Percentiles rank a stretch among this genome's conserved stretches.
Evolutionary conservation across 2,329 filamentous ascomycete genomes (phyloP).

Genomic region (Cytospora piceicola): DNA sequence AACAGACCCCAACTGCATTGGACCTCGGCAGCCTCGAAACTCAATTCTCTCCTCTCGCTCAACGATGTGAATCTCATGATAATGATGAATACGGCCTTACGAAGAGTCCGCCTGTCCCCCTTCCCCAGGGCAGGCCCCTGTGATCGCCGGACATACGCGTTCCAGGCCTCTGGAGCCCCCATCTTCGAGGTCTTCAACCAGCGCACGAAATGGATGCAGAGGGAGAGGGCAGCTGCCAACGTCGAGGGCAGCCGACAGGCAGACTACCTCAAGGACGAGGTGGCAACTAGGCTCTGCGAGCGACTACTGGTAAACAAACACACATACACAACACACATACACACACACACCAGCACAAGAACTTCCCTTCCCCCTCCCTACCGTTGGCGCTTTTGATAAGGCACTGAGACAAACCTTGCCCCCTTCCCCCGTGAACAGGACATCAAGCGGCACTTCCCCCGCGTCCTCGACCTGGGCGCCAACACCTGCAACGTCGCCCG

Average conservation of each 20-base stretch:
- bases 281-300: conserved; percentile 82
- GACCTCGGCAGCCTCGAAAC: neutral
- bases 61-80: conserved; percentile 24
- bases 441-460: conserved; percentile 85
- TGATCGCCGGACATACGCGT: conserved; percentile 67
- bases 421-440: conserved; percentile 57
- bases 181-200: conserved; percentile 91
- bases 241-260: conserved; percentile 74
- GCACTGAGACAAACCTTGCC: neutral
- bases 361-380: neutral
- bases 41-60: neutral
- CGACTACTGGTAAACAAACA: conserved; percentile 68
- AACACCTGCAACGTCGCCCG: conserved; percentile 94
- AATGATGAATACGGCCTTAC: conserved; percentile 26
- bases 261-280: conserved; percentile 93
- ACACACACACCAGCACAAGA: neutral
- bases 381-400: neutral
- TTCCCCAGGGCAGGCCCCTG: conserved; percentile 23
- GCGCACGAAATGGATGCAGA: conserved; percentile 85
- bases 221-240: conserved; percentile 78
- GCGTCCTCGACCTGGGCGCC: conserved; percentile 88
- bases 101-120: conserved; percentile 22
- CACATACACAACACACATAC: neutral
- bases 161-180: conserved; percentile 75
- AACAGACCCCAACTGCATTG: neutral